These are phyloP conservation scores for Simmondsia chinensis DNA, from an alignment of 148 eudicot genomes.

Conservation along the genomic window DNA sequence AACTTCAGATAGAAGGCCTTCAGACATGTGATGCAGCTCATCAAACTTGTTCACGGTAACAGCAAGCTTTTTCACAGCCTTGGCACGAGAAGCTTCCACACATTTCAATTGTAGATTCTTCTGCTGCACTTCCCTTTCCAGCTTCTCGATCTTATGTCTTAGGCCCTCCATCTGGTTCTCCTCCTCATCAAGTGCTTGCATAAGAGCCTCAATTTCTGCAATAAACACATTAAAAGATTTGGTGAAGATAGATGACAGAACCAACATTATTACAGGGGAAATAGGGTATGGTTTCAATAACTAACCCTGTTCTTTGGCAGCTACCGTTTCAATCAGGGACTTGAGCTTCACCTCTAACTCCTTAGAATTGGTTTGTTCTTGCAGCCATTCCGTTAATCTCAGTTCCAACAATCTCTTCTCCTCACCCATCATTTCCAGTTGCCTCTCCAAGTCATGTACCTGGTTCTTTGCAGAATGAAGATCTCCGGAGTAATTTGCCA, in stretches of 20 bases:
- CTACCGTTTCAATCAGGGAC: slow-evolving; percentile 36
- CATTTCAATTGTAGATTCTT: slow-evolving; percentile 56
- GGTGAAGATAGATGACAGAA: neutral
- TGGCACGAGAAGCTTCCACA: slow-evolving; percentile 70
- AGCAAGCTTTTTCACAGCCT: slow-evolving; percentile 78
- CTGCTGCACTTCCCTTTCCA: slow-evolving; percentile 46
- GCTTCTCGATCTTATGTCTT: slow-evolving; percentile 35
- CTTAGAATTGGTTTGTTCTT: slow-evolving; percentile 26
- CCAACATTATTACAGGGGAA: neutral
- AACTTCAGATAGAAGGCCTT: slow-evolving; percentile 82
- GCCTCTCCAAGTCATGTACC: slow-evolving; percentile 41
- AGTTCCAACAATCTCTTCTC: slow-evolving; percentile 45
- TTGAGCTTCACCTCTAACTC: slow-evolving; percentile 50
- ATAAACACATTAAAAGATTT: slow-evolving; percentile 6
- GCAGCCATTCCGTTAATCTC: slow-evolving; percentile 46
- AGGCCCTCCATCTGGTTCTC: slow-evolving; percentile 84
- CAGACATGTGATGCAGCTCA: slow-evolving; percentile 84
- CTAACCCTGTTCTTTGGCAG: slow-evolving; percentile 84
- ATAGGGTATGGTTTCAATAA: slow-evolving; percentile 3
- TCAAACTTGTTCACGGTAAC: slow-evolving; percentile 87
- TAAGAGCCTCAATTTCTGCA: slow-evolving; percentile 75
- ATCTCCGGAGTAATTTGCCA: slow-evolving; percentile 49
- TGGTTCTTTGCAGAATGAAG: slow-evolving; percentile 39
- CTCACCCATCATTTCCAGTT: slow-evolving; percentile 30
- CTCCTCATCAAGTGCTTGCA: slow-evolving; percentile 98